phyloP scores from a whole-genome alignment of 495 filamentous ascomycete species.

The Talaromyces wortmannii region DNA sequence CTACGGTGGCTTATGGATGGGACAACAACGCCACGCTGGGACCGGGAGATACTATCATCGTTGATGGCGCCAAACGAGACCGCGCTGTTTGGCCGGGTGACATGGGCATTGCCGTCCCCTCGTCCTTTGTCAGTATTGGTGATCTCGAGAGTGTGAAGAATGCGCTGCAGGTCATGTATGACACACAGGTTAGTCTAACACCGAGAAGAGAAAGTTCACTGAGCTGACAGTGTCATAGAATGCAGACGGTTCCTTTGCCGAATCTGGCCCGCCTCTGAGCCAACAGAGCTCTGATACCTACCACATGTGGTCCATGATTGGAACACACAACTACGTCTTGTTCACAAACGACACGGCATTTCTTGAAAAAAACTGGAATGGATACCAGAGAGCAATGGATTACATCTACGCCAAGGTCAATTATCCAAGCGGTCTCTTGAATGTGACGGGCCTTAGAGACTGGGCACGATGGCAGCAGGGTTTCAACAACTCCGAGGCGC shows the following conservation, averaged over 20 bases:
- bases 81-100: slow-evolving; percentile 55
- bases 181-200: slow-evolving; percentile 36
- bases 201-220: neutral
- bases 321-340: slow-evolving; percentile 56
- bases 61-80: slow-evolving; percentile 55
- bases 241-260: slow-evolving; percentile 41
- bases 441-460: slow-evolving; percentile 48
- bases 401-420: slow-evolving; percentile 48
- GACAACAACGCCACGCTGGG: slow-evolving; percentile 48
- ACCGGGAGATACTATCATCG: slow-evolving; percentile 43
- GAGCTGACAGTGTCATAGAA: slow-evolving; percentile 8
- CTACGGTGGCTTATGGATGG: slow-evolving; percentile 44
- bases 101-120: slow-evolving; percentile 53
- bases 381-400: slow-evolving; percentile 45
- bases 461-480: slow-evolving; percentile 51
- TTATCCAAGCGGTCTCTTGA: slow-evolving; percentile 39
- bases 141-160: slow-evolving; percentile 56
- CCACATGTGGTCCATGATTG: slow-evolving; percentile 58
- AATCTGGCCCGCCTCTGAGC: slow-evolving; percentile 52
- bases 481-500: slow-evolving; percentile 46
- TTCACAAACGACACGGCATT: slow-evolving; percentile 50
- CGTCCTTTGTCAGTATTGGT: slow-evolving; percentile 50
- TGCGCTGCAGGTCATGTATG: slow-evolving; percentile 53
- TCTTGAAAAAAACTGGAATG: slow-evolving; percentile 39
- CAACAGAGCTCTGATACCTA: slow-evolving; percentile 54